These are phyloP conservation scores for Boletus tylopilopsis DNA, from an alignment of 768 basidiomycete species.

Conservation along the genomic window DNA sequence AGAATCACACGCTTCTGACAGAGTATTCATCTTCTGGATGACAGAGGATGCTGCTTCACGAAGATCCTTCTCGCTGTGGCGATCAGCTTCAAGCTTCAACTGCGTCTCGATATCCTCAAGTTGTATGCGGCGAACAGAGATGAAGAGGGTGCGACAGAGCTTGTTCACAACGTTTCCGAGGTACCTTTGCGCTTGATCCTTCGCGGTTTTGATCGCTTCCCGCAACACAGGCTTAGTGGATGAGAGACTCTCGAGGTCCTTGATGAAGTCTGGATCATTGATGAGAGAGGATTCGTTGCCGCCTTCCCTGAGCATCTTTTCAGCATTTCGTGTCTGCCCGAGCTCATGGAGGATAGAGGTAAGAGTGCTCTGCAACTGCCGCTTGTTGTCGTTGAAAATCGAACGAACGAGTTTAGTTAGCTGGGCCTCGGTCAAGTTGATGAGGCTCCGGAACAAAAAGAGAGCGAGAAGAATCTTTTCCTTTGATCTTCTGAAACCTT, in stretches of 20 bases:
- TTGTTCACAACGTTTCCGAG: constrained; percentile 16
- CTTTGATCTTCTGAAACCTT: constrained; percentile 22
- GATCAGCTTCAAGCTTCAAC: constrained; percentile 12
- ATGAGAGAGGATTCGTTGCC: constrained; percentile 17
- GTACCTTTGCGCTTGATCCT: constrained; percentile 17
- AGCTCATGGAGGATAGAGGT: constrained; percentile 17
- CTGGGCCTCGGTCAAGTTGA: constrained; percentile 14
- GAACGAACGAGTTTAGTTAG: constrained; percentile 10
- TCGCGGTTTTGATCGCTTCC: constrained; percentile 13
- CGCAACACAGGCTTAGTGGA: constrained; percentile 13
- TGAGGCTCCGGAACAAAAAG: constrained; percentile 14
- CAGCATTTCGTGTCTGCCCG: constrained; percentile 11
- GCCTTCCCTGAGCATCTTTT: constrained; percentile 23
- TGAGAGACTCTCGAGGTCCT: constrained; percentile 18
- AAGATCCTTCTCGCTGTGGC: constrained; percentile 7
- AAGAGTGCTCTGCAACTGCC: constrained; percentile 8
- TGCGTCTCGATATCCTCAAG: constrained; percentile 16
- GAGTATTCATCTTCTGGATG: constrained; percentile 17
- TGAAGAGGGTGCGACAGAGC: constrained; percentile 13
- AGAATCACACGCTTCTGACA: constrained; percentile 16
- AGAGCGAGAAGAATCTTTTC: constrained; percentile 20
- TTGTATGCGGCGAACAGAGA: constrained; percentile 12
- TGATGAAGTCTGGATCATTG: constrained; percentile 19
- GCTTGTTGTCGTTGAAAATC: constrained; percentile 12
- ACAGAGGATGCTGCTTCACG: constrained; percentile 15